Evolutionary conservation across 106 monocot species (phyloP).

Genomic region (Dendrobium catenatum): DNA sequence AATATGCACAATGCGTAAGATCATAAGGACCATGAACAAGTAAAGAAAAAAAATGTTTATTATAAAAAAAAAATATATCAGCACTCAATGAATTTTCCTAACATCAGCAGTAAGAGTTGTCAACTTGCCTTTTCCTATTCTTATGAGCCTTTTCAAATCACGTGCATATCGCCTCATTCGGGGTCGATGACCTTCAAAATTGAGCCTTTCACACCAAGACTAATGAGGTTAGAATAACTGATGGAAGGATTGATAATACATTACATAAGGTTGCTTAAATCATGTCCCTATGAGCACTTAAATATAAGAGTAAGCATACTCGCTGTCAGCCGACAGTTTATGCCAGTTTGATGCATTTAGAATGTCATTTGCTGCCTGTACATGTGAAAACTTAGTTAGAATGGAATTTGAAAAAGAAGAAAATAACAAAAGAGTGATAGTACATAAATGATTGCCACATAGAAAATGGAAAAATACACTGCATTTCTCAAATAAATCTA

Average conservation of each 20-base stretch:
- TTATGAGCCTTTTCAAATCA: conserved; percentile 72
- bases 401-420: background rate
- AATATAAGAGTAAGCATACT: conserved; percentile 45
- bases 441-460: background rate
- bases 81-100: conserved; percentile 2
- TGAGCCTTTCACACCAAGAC: conserved; percentile 39
- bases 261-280: conserved; percentile 1
- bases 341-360: conserved; percentile 25
- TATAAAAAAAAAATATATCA: background rate
- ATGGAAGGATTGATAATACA: background rate
- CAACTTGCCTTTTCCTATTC: conserved; percentile 82
- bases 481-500: background rate
- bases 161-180: conserved; percentile 83
- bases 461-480: background rate
- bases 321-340: conserved; percentile 35
- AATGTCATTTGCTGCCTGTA: conserved; percentile 69
- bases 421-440: background rate
- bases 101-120: background rate
- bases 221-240: conserved; percentile 3
- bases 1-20: background rate
- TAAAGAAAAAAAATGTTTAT: background rate
- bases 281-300: background rate
- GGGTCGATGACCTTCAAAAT: conserved; percentile 85
- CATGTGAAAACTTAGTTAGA: background rate
- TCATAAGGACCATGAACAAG: background rate